phyloP scores from a whole-genome alignment of 1,139 yeast species.

The Taphrina confusa region DNA sequence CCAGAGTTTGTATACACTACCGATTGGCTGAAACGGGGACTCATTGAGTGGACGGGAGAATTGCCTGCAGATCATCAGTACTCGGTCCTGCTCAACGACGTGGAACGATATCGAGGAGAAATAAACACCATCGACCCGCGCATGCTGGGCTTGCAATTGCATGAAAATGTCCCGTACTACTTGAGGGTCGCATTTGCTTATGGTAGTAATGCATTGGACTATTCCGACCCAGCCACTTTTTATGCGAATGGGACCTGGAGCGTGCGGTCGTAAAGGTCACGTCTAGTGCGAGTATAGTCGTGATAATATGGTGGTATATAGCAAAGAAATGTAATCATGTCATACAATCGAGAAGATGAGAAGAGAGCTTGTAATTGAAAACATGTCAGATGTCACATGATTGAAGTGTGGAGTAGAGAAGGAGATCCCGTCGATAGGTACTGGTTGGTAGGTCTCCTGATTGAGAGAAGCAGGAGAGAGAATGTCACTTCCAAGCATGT shows the following conservation, averaged over 20 bases:
- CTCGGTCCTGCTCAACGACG: constrained; percentile 71
- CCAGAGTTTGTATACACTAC: constrained; percentile 37
- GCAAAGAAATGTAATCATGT: too few species aligned
- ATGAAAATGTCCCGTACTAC: constrained; percentile 35
- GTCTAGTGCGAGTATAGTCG: too few species aligned
- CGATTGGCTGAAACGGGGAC: background rate
- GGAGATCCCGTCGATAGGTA: too few species aligned
- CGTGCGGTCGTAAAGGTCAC: background rate
- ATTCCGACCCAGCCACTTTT: constrained; percentile 40
- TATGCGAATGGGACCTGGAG: constrained; percentile 33
- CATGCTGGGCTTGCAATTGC: constrained; percentile 37
- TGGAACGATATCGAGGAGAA: constrained; percentile 69
- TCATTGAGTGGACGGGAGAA: constrained; percentile 50
- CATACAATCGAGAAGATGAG: too few species aligned
- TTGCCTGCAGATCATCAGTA: constrained; percentile 11
- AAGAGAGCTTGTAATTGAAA: too few species aligned
- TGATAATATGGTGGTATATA: too few species aligned
- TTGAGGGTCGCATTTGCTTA: constrained; percentile 24
- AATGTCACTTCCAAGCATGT: too few species aligned
- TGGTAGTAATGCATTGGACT: constrained; percentile 34
- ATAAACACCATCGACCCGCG: constrained; percentile 37
- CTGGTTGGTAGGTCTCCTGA: too few species aligned
- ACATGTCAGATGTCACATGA: too few species aligned
- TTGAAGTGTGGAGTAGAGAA: too few species aligned
- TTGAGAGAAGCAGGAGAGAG: too few species aligned